These are phyloP conservation scores for Metarhizium guizhouense DNA, from an alignment of 2,329 filamentous ascomycete species.

Conservation along the genomic window DNA sequence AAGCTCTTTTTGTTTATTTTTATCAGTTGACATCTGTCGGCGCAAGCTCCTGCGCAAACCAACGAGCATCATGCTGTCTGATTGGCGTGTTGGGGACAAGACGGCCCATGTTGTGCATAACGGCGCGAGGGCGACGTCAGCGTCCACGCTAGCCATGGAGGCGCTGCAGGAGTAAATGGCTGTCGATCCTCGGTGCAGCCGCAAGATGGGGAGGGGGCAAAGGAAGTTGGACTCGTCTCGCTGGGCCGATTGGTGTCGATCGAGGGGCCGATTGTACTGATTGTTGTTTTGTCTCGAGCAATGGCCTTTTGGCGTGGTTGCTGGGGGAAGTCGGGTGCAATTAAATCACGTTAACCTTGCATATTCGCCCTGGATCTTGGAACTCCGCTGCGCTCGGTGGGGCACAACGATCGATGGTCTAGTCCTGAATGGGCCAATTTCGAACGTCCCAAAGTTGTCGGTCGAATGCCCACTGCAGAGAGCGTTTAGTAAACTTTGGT, in stretches of 20 bases:
- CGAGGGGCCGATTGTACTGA: neutral
- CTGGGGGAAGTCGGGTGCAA: neutral
- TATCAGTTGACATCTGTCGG: neutral
- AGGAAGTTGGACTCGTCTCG: too few species aligned
- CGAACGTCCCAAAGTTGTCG: too few species aligned
- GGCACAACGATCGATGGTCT: too few species aligned
- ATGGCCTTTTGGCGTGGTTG: neutral
- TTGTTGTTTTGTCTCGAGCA: neutral
- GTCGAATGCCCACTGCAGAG: too few species aligned
- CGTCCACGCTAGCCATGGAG: neutral
- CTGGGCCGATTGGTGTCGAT: too few species aligned
- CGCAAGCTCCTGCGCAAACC: neutral
- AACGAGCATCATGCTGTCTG: neutral
- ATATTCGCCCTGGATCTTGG: too few species aligned
- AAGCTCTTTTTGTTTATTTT: constrained; percentile 2
- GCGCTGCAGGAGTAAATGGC: neutral
- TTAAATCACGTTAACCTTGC: neutral
- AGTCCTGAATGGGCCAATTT: too few species aligned
- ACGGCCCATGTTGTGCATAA: neutral
- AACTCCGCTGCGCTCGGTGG: too few species aligned
- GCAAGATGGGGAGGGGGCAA: too few species aligned
- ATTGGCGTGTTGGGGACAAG: neutral
- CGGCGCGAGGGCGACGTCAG: constrained; percentile 1
- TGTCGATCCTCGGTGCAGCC: too few species aligned
- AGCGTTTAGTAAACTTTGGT: too few species aligned